Evolutionary conservation across 176 grass and related monocot genomes (phyloP), one percentile per base, ranked within the genome.

Genomic region (Musa schizocarpa): DNA sequence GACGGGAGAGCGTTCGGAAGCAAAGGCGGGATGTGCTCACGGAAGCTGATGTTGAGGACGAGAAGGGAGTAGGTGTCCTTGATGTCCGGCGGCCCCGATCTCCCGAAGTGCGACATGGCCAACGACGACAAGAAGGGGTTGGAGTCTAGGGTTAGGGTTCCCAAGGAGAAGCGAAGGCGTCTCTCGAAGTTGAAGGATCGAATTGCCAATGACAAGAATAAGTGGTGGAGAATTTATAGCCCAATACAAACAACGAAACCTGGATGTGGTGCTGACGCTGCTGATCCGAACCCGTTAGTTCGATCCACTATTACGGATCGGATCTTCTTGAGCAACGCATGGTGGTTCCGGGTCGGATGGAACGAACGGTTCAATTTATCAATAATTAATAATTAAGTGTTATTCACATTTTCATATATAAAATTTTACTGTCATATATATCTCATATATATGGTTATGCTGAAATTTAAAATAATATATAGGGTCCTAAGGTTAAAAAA

Each of bases 21-120:
- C 50, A 21, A 27, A 77, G 68, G 54, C 22, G 9, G 43, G 63
- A 73, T 63, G 26, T 34, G 27, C 72, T 63, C 53, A 98, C 90
- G 95, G 80, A 98, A 98, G 83, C 83, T 89, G 80, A 98, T 88
- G 81, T 98, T 93, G 50, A 98, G 95, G 53, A 98, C 95, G 78
- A 98, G 95, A 61, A 98, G 95, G 14, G 95, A 98, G 73, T 85
- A 98, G 27, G 84, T 93, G 69, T 93, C 90, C 58, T 65, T 89
- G 69, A 98, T 94, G 63, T 83, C 84, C 50, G 95, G 90, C 48
- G 95, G 95, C n/a, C 95, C 95, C 9, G 88, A 98, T 63, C 95
- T 85, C 0, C 95, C 90, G 73, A 98, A 98, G 78, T 84, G 95
- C 27, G 95, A 98, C 95, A 98, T 98, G 19, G 13, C 26, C 51